A percentile compares a stretch with the other conserved stretches of the same genome.
Conservation (phyloP, 1,284 basidiomycete species). For the Peniophora sp. region DNA sequence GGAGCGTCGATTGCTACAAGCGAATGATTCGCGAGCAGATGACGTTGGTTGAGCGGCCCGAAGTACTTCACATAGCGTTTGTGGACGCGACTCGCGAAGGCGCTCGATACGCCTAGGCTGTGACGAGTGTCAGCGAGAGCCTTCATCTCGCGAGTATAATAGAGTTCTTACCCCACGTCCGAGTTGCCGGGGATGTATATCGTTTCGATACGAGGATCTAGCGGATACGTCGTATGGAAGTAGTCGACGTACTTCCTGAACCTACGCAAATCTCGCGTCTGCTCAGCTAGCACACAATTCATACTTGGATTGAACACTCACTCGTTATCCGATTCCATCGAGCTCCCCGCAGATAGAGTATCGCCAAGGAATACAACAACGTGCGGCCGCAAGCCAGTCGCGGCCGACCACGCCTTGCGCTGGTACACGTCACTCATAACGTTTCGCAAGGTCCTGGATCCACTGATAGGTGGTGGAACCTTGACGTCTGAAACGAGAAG, state of each 20-base stretch:
- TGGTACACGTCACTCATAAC: conserved; percentile 63
- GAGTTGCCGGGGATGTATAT: conserved; percentile 83
- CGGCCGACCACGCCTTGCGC: conserved; percentile 68
- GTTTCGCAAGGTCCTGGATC: conserved; percentile 27
- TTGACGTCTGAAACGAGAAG: conserved; percentile 77
- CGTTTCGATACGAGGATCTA: conserved; percentile 31
- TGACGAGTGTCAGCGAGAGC: conserved; percentile 2
- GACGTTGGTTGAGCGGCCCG: conserved; percentile 44
- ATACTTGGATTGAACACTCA: conserved; percentile 30
- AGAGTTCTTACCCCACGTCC: conserved; percentile 59
- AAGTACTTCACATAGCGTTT: conserved; percentile 50
- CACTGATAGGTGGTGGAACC: conserved; percentile 41
- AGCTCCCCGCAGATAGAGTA: conserved; percentile 67
- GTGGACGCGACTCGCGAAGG: conserved; percentile 44
- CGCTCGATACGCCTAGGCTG: conserved; percentile 46
- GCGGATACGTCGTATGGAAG: conserved; percentile 57
- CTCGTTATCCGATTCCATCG: conserved; percentile 52
- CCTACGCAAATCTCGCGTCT: conserved; percentile 25
- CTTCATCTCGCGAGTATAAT: conserved; percentile 5
- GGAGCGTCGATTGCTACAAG: conserved; percentile 67
- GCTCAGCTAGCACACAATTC: neutral
- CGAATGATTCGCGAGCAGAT: conserved; percentile 57
- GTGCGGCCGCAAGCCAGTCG: conserved; percentile 55
- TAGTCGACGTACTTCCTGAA: conserved; percentile 52
- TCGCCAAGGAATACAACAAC: conserved; percentile 77